Evolutionary conservation across 805 yeast species (phyloP).

Genomic region (Kuraishia molischiana): DNA sequence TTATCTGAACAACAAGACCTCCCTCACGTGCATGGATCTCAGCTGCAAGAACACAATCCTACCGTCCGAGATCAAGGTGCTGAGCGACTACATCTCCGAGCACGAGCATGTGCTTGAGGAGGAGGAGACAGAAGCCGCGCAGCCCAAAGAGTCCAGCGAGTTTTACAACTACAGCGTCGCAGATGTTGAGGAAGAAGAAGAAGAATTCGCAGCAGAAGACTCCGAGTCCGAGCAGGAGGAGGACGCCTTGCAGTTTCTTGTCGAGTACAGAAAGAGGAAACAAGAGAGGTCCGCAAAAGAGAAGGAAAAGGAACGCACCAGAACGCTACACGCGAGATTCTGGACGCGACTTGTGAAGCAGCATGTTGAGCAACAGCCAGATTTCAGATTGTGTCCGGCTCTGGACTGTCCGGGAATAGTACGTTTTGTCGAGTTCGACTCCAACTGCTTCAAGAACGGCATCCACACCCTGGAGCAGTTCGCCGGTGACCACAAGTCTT

Average conservation of each 20-base stretch:
- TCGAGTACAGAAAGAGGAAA: constrained; percentile 1
- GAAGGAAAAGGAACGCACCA: constrained; percentile 4
- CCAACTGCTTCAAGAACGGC: constrained; percentile 7
- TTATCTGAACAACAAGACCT: constrained; percentile 40
- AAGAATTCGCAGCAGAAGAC: not conserved
- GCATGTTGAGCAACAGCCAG: constrained; percentile 41
- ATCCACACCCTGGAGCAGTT: constrained; percentile 16
- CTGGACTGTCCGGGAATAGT: constrained; percentile 66
- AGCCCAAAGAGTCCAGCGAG: constrained; percentile 4
- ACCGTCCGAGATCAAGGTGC: constrained; percentile 25
- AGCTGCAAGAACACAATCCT: constrained; percentile 35
- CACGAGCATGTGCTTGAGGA: constrained; percentile 4
- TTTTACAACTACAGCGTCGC: not conserved
- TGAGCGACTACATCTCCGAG: constrained; percentile 13
- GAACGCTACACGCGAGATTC: constrained; percentile 24
- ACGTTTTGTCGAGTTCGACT: constrained; percentile 20
- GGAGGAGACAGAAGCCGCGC: constrained; percentile 5
- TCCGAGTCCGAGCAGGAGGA: constrained; percentile 2
- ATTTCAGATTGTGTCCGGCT: constrained; percentile 74
- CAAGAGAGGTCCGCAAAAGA: not conserved
- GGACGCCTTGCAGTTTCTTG: constrained; percentile 2
- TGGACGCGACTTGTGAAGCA: constrained; percentile 32
- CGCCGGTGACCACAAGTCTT: constrained; percentile 12
- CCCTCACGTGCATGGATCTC: constrained; percentile 60
- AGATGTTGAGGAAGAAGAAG: not conserved